A percentile compares a stretch with the other conserved stretches of the same genome.
Conservation (phyloP, 192 early-diverging fungal species). For the Coemansia reversa region DNA sequence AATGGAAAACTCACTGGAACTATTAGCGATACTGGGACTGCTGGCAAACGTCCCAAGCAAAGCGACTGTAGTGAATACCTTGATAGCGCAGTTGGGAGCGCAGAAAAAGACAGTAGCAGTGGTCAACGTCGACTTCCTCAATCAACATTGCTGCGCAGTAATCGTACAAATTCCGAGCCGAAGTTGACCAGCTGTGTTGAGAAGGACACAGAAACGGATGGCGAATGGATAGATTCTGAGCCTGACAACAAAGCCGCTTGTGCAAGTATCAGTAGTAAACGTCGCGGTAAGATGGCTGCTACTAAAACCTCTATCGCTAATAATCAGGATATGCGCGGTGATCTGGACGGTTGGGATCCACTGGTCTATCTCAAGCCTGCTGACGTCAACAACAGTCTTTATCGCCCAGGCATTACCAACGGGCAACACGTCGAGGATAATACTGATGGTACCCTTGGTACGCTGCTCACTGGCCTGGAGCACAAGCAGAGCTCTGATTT, state of each 20-base stretch:
- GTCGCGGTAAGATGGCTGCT: slow-evolving; percentile 8
- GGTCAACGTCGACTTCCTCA: background rate
- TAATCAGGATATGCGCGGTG: background rate
- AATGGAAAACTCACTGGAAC: background rate
- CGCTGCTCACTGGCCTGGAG: slow-evolving; percentile 23
- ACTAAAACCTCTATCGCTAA: background rate
- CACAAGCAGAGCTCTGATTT: background rate
- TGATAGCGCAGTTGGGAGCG: too few relatives aligned
- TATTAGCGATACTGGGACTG: background rate
- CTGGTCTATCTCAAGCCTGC: slow-evolving; percentile 28
- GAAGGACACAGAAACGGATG: background rate
- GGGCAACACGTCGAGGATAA: background rate
- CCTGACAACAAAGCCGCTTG: background rate
- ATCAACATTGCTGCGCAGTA: background rate
- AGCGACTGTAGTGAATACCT: too few relatives aligned
- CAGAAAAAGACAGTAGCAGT: background rate
- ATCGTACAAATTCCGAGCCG: background rate
- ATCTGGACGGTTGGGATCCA: slow-evolving; percentile 24
- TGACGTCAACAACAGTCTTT: background rate
- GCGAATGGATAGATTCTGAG: slow-evolving; percentile 8
- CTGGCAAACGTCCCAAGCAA: too few relatives aligned
- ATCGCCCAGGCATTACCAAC: background rate
- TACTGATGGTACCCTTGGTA: slow-evolving; percentile 19
- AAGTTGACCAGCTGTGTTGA: slow-evolving; percentile 10
- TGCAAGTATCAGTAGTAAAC: background rate